phyloP scores from a whole-genome alignment of 1,284 basidiomycete genomes.

The Meripilus lineatus region DNA sequence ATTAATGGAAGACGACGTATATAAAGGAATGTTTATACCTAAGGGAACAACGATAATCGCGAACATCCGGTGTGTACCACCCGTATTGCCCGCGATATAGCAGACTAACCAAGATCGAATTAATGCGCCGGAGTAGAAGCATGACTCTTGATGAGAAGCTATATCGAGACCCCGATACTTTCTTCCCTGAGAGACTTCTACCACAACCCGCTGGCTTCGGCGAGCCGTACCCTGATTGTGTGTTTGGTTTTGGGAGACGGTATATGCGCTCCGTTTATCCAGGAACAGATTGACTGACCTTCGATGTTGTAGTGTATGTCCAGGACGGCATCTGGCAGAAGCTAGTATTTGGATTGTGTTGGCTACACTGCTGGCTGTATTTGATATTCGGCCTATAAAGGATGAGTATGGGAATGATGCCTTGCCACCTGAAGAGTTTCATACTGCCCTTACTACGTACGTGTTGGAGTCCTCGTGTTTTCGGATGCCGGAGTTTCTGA shows the following conservation, averaged over 20 bases:
- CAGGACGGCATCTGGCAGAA: background rate
- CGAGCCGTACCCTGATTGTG: constrained; percentile 1
- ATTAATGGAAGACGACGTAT: constrained; percentile 19
- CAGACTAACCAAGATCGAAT: constrained; percentile 6
- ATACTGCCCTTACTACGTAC: constrained; percentile 11
- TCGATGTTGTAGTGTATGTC: background rate
- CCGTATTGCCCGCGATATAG: background rate
- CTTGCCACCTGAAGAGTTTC: background rate
- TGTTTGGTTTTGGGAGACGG: constrained; percentile 8
- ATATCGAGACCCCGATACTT: constrained; percentile 8
- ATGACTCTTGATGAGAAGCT: background rate
- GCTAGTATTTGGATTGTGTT: background rate
- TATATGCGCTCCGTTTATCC: background rate
- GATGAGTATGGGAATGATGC: background rate
- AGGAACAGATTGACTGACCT: background rate
- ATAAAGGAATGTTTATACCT: constrained; percentile 22
- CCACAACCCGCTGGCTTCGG: background rate
- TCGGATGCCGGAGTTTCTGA: background rate
- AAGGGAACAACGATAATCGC: constrained; percentile 29
- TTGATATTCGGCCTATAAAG: background rate
- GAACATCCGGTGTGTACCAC: constrained; percentile 30
- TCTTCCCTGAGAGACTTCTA: constrained; percentile 9
- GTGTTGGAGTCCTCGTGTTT: background rate
- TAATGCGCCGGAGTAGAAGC: background rate
- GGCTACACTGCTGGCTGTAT: background rate